phyloP scores from a whole-genome alignment of 192 early-diverging fungal species.

The Gamsiella multidivaricata region DNA sequence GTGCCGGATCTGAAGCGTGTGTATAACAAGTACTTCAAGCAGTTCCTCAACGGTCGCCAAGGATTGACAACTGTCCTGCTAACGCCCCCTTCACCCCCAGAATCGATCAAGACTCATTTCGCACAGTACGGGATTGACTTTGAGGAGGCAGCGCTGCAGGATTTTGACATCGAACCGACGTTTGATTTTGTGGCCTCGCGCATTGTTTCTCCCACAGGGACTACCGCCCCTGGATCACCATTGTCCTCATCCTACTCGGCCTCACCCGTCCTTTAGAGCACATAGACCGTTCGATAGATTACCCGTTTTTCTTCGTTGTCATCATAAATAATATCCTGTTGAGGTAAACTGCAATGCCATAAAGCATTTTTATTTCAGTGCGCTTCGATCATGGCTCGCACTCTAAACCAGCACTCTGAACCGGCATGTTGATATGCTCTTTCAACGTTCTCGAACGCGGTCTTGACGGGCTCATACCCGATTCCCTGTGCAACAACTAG shows the following conservation, averaged over 20 bases:
- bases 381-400: background rate
- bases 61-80: conserved; percentile 48
- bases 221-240: conserved; percentile 27
- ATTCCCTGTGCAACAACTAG: conserved; percentile 22
- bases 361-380: no score
- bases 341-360: no score
- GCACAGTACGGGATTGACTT: conserved; percentile 46
- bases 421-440: background rate
- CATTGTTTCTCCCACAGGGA: conserved; percentile 27
- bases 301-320: no score
- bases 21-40: conserved; percentile 65
- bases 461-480: conserved; percentile 12
- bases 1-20: conserved; percentile 63
- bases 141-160: conserved; percentile 29
- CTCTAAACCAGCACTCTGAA: conserved; percentile 11
- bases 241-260: conserved; percentile 14
- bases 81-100: conserved; percentile 49
- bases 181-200: conserved; percentile 34
- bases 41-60: conserved; percentile 62
- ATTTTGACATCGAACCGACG: conserved; percentile 44
- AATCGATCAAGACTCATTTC: conserved; percentile 53
- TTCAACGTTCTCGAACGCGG: conserved; percentile 8
- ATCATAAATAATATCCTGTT: no score
- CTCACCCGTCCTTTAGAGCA: background rate
- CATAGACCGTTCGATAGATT: no score